phyloP scores from a whole-genome alignment of 371 early-diverging fungal species.

The Saksenaea vasiformis region DNA sequence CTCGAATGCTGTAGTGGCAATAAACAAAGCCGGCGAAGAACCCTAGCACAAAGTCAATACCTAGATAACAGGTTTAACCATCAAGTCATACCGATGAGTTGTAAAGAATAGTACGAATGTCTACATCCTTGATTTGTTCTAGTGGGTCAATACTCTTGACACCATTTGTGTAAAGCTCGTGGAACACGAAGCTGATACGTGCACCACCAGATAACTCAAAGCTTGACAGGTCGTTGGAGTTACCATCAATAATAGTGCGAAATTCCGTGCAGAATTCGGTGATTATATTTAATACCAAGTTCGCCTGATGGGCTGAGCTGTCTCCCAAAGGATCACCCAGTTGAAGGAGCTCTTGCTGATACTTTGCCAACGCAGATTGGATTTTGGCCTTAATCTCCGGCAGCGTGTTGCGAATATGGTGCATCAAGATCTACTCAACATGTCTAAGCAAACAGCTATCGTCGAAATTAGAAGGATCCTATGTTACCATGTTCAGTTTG shows the following conservation, averaged over 20 bases:
- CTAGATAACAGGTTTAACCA: not conserved
- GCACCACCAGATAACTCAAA: conserved; percentile 98
- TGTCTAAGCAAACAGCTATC: not conserved
- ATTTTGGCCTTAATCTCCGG: conserved; percentile 98
- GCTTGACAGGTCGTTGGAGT: conserved; percentile 87
- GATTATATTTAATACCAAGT: conserved; percentile 90
- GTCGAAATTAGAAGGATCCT: not conserved
- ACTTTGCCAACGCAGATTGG: conserved; percentile 78
- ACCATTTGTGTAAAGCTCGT: conserved; percentile 93
- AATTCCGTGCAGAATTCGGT: conserved; percentile 97
- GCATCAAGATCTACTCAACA: conserved; percentile 85
- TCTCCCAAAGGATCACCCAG: conserved; percentile 92
- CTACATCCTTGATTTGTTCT: conserved; percentile 95
- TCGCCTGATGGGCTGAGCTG: conserved; percentile 58
- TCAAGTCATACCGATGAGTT: conserved; percentile 84
- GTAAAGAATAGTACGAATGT: conserved; percentile 97
- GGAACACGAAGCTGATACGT: conserved; percentile 97
- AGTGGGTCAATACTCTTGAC: conserved; percentile 94
- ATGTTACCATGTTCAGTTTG: conserved; percentile 86
- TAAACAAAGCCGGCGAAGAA: conserved; percentile 94
- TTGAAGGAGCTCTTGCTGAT: conserved; percentile 79
- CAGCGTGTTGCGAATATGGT: conserved; percentile 94
- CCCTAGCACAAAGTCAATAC: conserved; percentile 55
- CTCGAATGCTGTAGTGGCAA: conserved; percentile 98
- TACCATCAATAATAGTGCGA: conserved; percentile 92